Evolutionary conservation across 768 basidiomycete species (phyloP).

Genomic region (Russula foetens): DNA sequence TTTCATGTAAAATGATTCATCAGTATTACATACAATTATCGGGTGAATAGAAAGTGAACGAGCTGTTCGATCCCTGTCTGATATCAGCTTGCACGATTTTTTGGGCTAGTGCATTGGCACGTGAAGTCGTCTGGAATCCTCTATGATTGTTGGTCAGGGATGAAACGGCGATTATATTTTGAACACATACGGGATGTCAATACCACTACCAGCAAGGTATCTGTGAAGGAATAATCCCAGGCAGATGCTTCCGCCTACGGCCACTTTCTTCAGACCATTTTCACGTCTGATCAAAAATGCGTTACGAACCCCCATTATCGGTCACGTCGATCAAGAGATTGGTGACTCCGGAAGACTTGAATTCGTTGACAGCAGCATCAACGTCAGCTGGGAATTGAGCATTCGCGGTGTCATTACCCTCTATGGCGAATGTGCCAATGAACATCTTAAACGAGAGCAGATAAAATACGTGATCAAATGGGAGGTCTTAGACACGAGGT

Average conservation of each 20-base stretch:
- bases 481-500: background rate
- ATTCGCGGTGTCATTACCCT: constrained; percentile 38
- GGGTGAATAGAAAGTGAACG: constrained; percentile 37
- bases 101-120: constrained; percentile 49
- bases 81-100: constrained; percentile 51
- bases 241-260: constrained; percentile 47
- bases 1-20: background rate
- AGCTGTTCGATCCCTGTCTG: constrained; percentile 31
- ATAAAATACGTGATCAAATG: background rate
- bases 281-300: no score
- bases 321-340: constrained; percentile 50
- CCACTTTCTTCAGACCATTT: background rate
- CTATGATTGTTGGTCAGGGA: constrained; percentile 25
- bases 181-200: constrained; percentile 42
- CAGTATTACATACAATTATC: constrained; percentile 40
- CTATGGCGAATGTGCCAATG: constrained; percentile 45
- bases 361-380: constrained; percentile 35
- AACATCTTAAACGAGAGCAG: constrained; percentile 37
- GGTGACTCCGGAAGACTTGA: constrained; percentile 41
- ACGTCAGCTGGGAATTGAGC: constrained; percentile 46
- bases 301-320: constrained; percentile 51
- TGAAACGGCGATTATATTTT: background rate
- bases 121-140: constrained; percentile 47
- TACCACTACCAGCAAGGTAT: constrained; percentile 42
- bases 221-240: constrained; percentile 54